Evolutionary conservation across 1,139 yeast genomes (phyloP), one percentile per base, ranked within the genome.

Genomic region (Scheffersomyces illinoinensis): DNA sequence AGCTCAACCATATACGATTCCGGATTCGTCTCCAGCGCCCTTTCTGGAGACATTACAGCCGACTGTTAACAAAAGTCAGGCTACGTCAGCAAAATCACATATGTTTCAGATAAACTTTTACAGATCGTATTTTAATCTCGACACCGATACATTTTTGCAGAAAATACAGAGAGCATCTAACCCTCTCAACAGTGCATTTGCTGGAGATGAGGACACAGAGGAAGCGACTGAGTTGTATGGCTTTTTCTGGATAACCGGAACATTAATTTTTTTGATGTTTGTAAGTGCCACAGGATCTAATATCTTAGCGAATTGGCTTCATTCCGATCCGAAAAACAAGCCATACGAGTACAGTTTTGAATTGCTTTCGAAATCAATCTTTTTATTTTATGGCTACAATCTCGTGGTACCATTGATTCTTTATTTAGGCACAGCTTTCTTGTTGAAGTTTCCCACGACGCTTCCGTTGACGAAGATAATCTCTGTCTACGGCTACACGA

Each of bases 211-310:
- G 12, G 76, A 74, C 14, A 75, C 73, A n/a, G 77, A 77, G 52
- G 77, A 76, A 14, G 71, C 74, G 5, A 81, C 87, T 2, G 97
- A 91, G 68, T 74, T 91, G 56, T 91, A 91, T 68, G 97, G 97
- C 0, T 90, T 93, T 33, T 78, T 91, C 53, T 91, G 97, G 97
- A 86, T 91, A 53, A 89, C 93, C 14, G 91, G 92, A 0, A 89
- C 96, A 0, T 84, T 90, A 57, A 86, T 90, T 1, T 87, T 90
- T 62, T 77, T 87, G 52, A 79, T 91, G 71, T 91, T 91, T 75
- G 89, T 91, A 60, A 83, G 93, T 57, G 84, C 91, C 49, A 89
- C 97, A 0, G 84, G 82, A 1, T 72, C 82, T 18, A 78, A 79
- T 57, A 62, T 79, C 18, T 64, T 80, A 52, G 49, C 79, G 70